Conservation (phyloP, 164 flowering plant genomes). For the Nelumbo lutea region DNA sequence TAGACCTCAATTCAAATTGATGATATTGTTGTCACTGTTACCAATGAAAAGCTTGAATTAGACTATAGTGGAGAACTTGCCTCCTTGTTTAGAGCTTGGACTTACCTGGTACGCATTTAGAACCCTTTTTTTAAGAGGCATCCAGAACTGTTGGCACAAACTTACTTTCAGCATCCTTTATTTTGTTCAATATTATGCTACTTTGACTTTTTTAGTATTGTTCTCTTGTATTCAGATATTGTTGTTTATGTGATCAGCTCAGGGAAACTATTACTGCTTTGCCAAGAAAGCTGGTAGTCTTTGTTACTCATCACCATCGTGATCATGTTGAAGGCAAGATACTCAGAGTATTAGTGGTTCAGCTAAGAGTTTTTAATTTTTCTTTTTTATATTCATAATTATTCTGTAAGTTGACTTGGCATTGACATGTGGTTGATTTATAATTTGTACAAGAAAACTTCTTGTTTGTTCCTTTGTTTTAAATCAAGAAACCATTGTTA, state of each 20-base stretch:
- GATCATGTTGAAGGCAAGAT: conserved; percentile 90
- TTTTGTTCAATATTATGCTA: conserved; percentile 1
- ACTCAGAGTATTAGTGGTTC: background rate
- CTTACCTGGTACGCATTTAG: no score
- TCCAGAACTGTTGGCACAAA: background rate
- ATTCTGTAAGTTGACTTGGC: no score
- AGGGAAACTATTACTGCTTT: conserved; percentile 57
- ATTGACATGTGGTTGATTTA: no score
- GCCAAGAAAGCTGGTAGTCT: conserved; percentile 79
- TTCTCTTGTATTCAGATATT: conserved; percentile 1
- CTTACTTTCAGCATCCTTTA: background rate
- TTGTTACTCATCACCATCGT: conserved; percentile 92
- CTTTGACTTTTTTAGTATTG: conserved; percentile 2
- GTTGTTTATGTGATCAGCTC: conserved; percentile 48
- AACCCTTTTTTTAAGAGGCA: no score
- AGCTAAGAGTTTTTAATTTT: background rate
- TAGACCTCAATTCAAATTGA: no score
- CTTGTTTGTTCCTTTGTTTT: no score
- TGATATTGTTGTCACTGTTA: no score
- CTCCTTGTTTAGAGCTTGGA: background rate
- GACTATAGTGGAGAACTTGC: background rate
- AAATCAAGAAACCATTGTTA: no score
- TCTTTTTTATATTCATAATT: background rate
- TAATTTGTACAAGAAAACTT: no score
- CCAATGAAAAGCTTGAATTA: no score